Conservation (phyloP, 192 early-diverging fungal genomes). For the Linnemannia schmuckeri region DNA sequence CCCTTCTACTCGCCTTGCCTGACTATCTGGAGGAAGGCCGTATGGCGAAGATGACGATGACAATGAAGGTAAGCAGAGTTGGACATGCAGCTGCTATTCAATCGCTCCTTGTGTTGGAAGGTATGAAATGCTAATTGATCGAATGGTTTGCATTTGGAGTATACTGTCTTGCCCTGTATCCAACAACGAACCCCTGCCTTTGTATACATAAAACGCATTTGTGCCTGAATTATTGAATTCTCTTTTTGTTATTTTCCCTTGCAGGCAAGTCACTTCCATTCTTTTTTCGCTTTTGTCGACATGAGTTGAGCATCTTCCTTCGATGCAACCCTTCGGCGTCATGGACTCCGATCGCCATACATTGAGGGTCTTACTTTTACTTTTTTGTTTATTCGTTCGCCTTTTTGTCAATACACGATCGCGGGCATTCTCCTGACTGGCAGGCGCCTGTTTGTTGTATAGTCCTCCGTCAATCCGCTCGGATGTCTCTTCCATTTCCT, state of each 20-base stretch:
- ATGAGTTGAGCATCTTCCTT: background rate
- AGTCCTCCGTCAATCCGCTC: background rate
- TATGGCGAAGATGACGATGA: background rate
- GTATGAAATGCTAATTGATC: background rate
- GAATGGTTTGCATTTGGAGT: background rate
- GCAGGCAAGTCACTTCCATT: background rate
- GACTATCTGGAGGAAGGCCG: background rate
- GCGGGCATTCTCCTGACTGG: background rate
- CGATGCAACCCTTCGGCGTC: background rate
- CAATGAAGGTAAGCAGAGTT: background rate
- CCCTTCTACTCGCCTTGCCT: background rate
- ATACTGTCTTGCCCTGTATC: background rate
- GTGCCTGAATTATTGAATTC: conserved; percentile 8
- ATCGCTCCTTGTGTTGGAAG: background rate
- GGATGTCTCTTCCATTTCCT: background rate
- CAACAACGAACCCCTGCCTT: background rate
- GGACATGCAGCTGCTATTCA: background rate
- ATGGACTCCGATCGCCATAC: conserved; percentile 9
- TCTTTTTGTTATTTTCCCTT: background rate
- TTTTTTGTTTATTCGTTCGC: background rate
- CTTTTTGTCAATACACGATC: background rate
- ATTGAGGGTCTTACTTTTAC: background rate
- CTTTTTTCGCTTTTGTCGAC: background rate
- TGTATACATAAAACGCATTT: background rate
- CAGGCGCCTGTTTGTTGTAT: background rate